Evolutionary conservation across 495 filamentous ascomycete genomes (phyloP), one percentile per base, ranked within the genome.

Genomic region (Talaromyces wortmannii): DNA sequence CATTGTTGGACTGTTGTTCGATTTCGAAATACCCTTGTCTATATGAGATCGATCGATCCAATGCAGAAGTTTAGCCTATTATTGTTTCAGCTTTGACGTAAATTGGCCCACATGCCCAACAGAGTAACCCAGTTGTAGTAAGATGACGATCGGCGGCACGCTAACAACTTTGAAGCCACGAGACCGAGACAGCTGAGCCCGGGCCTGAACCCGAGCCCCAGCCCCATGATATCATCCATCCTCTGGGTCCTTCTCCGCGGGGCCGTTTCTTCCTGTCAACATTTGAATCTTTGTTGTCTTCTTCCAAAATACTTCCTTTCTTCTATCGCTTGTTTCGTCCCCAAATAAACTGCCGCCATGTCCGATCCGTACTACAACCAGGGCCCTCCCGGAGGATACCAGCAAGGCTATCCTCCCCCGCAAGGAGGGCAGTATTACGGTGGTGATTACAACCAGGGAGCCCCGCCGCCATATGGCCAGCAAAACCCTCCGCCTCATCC

Each of bases 311-410:
- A 5, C 11, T n/a, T n/a, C 48, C 16, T 1, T 30, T 15, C 7
- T 17, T 16, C 3, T 31, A 15, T 31, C 16, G 15, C 29, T 29
- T 15, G 36, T 33, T 15, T 36, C 31, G 5, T 31, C 40, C 31
- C 55, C 17, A 31, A 11, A 36, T 40, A 31, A 31, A 23, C 23
- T 23, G 23, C 30, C 57, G 61, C 45, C 50, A 79, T 80, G 77
- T 78, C 75, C 6, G 77, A 75, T 48, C 74, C 74, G 15, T 80
- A 80, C 66, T 70, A 78, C 67, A 74, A 40, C 48, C 62, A 57
- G 7, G 50, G 50, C 8, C 54, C 45, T 44, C 56, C 59, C 6
- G 29, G 29, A 8, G 31, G 43, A 2, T 57, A 67, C 6, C 63
- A 67, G 17, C 65, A 64, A 58, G 61, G 66, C 12, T 73, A 70